Conservation (phyloP, 176 grass and related monocot genomes). For the sorghum (Sorghum bicolor) region DNA sequence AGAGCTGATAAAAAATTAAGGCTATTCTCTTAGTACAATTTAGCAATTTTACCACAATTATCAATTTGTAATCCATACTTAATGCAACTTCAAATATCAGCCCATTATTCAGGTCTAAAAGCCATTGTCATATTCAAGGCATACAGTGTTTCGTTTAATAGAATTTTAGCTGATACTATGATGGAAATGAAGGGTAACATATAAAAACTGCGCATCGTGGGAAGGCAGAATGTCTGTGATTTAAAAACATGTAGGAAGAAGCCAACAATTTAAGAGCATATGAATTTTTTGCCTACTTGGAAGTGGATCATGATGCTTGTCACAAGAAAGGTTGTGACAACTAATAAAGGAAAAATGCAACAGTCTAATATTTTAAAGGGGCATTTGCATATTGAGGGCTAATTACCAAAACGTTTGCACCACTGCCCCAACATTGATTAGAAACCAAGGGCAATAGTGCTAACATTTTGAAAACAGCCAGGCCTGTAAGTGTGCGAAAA, state of each 20-base stretch:
- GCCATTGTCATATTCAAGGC: background rate
- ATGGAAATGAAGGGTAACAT: background rate
- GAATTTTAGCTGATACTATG: background rate
- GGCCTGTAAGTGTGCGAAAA: background rate
- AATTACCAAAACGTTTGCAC: background rate
- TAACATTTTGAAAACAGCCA: background rate
- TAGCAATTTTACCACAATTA: background rate
- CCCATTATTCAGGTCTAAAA: constrained; percentile 8
- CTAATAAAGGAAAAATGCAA: background rate
- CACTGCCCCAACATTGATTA: background rate
- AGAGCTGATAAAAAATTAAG: background rate
- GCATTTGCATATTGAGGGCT: background rate
- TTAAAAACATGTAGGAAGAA: background rate
- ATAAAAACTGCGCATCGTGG: background rate
- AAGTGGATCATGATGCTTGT: background rate
- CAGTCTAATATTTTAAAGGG: background rate
- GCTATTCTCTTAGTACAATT: background rate
- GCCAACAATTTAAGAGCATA: background rate
- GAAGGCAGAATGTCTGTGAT: background rate
- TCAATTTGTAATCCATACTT: background rate
- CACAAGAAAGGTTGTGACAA: background rate
- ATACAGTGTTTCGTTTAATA: background rate
- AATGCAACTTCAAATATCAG: background rate
- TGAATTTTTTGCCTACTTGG: background rate
- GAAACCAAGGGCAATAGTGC: background rate